Evolutionary conservation across 2,329 filamentous ascomycete genomes (phyloP).

Genomic region (Arthrobotrys iridis): DNA sequence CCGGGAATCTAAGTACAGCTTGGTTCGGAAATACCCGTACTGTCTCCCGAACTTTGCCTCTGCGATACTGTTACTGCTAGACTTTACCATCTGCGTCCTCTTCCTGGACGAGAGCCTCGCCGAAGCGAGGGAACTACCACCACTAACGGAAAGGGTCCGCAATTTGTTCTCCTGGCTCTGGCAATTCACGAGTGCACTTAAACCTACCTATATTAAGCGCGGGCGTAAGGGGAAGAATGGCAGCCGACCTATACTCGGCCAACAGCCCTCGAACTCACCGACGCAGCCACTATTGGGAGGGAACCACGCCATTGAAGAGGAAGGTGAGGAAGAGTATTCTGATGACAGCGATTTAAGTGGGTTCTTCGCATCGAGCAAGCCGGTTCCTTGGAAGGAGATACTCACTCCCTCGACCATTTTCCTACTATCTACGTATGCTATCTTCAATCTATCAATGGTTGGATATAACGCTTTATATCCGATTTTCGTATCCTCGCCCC

Average conservation of each 20-base stretch:
- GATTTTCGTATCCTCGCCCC: conserved; percentile 81
- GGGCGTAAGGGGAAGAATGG: conserved; percentile 3
- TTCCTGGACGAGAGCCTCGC: conserved; percentile 89
- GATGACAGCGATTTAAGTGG: conserved; percentile 29
- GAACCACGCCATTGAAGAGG: background rate
- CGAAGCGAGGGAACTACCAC: conserved; percentile 71
- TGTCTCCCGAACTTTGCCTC: conserved; percentile 83
- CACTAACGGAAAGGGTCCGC: conserved; percentile 69
- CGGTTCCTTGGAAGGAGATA: conserved; percentile 61
- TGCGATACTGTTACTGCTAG: conserved; percentile 75
- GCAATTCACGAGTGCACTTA: conserved; percentile 67
- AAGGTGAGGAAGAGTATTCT: conserved; percentile 1
- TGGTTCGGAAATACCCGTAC: conserved; percentile 75
- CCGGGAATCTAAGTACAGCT: conserved; percentile 61
- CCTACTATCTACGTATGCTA: conserved; percentile 83
- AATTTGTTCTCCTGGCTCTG: conserved; percentile 74
- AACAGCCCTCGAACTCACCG: conserved; percentile 3
- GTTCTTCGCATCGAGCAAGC: conserved; percentile 27
- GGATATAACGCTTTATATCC: conserved; percentile 96
- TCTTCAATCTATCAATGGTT: conserved; percentile 94
- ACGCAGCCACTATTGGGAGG: conserved; percentile 20
- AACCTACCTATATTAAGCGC: conserved; percentile 19
- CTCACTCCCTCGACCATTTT: conserved; percentile 83
- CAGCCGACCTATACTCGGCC: background rate
- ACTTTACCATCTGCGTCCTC: conserved; percentile 77